A percentile compares a stretch with the other conserved stretches of the same genome.
Conservation (phyloP, 176 grass and related monocot species). For the Pontederia paniculata region DNA sequence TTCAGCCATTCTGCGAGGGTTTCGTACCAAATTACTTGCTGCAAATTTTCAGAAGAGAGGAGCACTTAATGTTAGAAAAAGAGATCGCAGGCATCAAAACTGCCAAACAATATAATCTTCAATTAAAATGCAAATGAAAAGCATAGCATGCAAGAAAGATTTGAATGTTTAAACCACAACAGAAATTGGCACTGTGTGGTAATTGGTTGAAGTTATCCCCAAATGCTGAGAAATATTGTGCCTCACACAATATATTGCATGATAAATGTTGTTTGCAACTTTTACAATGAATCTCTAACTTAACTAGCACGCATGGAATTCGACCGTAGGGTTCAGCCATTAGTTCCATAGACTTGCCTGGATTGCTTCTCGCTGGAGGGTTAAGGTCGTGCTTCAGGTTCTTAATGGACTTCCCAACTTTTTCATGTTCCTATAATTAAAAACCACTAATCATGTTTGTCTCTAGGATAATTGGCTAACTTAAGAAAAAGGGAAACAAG, state of each 20-base stretch:
- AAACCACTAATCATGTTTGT: neutral
- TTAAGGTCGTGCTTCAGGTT: slow-evolving; percentile 42
- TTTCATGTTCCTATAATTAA: slow-evolving; percentile 27
- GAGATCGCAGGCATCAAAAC: neutral
- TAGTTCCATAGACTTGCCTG: slow-evolving; percentile 34
- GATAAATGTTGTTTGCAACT: neutral
- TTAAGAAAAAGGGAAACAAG: neutral
- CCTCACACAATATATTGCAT: too few species aligned
- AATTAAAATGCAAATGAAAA: too few species aligned
- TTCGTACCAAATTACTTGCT: slow-evolving; percentile 34
- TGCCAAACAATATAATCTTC: neutral
- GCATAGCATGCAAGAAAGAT: too few species aligned
- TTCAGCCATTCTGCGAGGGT: slow-evolving; percentile 40
- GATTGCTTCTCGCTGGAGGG: slow-evolving; percentile 52
- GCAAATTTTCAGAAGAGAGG: slow-evolving; percentile 5
- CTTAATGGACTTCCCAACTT: slow-evolving; percentile 39
- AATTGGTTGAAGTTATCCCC: too few species aligned
- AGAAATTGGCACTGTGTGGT: too few species aligned
- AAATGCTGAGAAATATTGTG: too few species aligned
- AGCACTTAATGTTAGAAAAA: slow-evolving; percentile 5
- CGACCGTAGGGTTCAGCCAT: neutral
- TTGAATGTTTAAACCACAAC: too few species aligned
- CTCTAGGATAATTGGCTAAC: neutral
- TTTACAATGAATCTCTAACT: neutral
- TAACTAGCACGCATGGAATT: neutral